phyloP scores from a whole-genome alignment of 805 yeast species.

The Ogataea siamensis region DNA sequence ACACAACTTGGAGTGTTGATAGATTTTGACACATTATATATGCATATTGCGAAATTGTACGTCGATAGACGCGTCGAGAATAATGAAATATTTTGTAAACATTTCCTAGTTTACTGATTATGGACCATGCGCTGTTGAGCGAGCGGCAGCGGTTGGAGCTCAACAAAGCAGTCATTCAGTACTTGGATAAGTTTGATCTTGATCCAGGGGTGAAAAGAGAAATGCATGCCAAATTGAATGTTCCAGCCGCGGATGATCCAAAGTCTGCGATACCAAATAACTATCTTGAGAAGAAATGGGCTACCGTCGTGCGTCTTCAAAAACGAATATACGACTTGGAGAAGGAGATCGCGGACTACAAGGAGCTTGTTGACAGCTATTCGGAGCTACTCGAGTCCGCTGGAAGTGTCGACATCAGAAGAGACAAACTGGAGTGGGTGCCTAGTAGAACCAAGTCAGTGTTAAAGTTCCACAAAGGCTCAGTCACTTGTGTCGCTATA shows the following conservation, averaged over 20 bases:
- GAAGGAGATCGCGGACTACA: conserved; percentile 47
- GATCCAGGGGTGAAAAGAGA: conserved; percentile 3
- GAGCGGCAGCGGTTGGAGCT: conserved; percentile 37
- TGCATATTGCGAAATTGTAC: conserved; percentile 6
- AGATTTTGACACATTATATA: conserved; percentile 6
- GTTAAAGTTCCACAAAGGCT: conserved; percentile 56
- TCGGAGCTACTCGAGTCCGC: conserved; percentile 16
- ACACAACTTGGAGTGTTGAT: conserved; percentile 42
- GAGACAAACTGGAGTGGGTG: conserved; percentile 54
- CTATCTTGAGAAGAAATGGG: conserved; percentile 77
- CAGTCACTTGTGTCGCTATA: conserved; percentile 60
- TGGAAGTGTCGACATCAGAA: conserved; percentile 15
- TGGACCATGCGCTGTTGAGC: conserved; percentile 25
- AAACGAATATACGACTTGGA: conserved; percentile 70
- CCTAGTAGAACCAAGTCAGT: conserved; percentile 48
- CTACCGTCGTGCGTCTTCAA: conserved; percentile 78
- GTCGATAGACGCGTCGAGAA: conserved; percentile 12
- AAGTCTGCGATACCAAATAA: conserved; percentile 26
- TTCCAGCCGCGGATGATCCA: conserved; percentile 3
- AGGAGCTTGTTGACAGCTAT: conserved; percentile 41
- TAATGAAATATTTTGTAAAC: conserved; percentile 5
- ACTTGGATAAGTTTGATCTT: conserved; percentile 23
- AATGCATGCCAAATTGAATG: conserved; percentile 9
- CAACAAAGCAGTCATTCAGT: conserved; percentile 36
- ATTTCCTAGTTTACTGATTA: neutral